Evolutionary conservation across 495 filamentous ascomycete genomes (phyloP), one percentile per base, ranked within the genome.

Genomic region (Apiosordaria backusii): DNA sequence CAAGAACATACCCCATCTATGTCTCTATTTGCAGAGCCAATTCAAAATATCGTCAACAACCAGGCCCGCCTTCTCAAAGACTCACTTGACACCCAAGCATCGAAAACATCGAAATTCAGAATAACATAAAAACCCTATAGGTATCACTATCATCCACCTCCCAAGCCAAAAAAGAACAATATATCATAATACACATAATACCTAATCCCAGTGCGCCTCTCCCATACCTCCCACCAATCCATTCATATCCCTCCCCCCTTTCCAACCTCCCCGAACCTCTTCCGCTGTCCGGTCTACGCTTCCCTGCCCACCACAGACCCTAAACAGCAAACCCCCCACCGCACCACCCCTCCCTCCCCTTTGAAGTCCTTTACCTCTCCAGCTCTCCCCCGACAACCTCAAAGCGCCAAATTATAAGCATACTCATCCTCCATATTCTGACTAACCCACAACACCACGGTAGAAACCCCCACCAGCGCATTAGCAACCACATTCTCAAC

Each of bases 371-470:
- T 18, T 18, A 54, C 19, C 57, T 18, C 18, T 59, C 24, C n/a
- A n/a, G n/a, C 35, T 45, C 35, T 18, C 35, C 35, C 35, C 5
- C n/a, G n/a, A n/a, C n/a, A n/a, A n/a, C 16, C 62, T 87, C 73
- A 97, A 67, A 99, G 84, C 53, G 94, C 89, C 65, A 99, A 81
- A 74, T 92, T 97, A 78, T 99, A 99, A 60, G 92, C 92, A 76
- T 97, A 99, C 78, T 98, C 94, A 72, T 99, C 96, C 80, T 99
- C 96, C 80, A 98, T 97, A 73, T 97, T 99, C 86, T 99, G 96
- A 67, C 90, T 92, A 16, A 99, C 85, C 96, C 96, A 99, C 7
- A 99, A 84, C 3, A 97, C 89, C 54, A 93, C 86, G 50, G 92
- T 91, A 74, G 92, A 96, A 55, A 96, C 75, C 89, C 96, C 96